A percentile compares a stretch with the other conserved stretches of the same genome.
Conservation (phyloP, 2,329 filamentous ascomycete species). For the Capronia epimyces region DNA sequence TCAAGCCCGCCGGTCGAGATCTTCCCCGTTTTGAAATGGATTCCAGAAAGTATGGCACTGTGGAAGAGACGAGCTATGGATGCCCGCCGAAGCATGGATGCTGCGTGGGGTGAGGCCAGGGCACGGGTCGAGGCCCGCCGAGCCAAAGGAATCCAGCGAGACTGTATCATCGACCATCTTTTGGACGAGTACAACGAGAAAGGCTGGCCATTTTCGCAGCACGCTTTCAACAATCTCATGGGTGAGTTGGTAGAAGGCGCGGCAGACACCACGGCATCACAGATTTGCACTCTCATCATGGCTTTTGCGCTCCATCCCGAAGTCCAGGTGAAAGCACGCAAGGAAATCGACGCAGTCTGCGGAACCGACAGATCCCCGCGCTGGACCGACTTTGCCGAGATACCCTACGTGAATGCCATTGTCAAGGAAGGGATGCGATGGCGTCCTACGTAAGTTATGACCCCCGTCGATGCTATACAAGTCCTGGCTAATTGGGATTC, state of each 20-base stretch:
- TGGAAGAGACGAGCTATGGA: conserved; percentile 34
- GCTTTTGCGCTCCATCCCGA: conserved; percentile 21
- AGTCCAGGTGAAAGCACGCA: conserved; percentile 28
- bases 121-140: conserved; percentile 22
- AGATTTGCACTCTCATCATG: conserved; percentile 32
- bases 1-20: conserved; percentile 47
- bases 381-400: conserved; percentile 29
- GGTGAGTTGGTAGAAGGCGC: conserved; percentile 25
- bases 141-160: conserved; percentile 19
- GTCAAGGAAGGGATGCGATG: conserved; percentile 37
- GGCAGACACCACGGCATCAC: conserved; percentile 22
- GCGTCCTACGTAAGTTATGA: conserved; percentile 29
- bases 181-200: conserved; percentile 31
- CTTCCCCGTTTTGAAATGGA: conserved; percentile 40
- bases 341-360: conserved; percentile 34
- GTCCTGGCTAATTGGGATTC: conserved; percentile 31
- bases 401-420: conserved; percentile 33
- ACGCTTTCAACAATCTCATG: conserved; percentile 9
- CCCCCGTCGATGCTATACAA: too few relatives aligned
- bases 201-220: conserved; percentile 5
- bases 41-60: conserved; percentile 39
- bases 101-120: conserved; percentile 36
- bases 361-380: conserved; percentile 27
- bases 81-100: conserved; percentile 38
- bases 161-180: conserved; percentile 38